Evolutionary conservation across 192 early-diverging fungal species (phyloP).

Genomic region (Gaertneriomyces semiglobifer): DNA sequence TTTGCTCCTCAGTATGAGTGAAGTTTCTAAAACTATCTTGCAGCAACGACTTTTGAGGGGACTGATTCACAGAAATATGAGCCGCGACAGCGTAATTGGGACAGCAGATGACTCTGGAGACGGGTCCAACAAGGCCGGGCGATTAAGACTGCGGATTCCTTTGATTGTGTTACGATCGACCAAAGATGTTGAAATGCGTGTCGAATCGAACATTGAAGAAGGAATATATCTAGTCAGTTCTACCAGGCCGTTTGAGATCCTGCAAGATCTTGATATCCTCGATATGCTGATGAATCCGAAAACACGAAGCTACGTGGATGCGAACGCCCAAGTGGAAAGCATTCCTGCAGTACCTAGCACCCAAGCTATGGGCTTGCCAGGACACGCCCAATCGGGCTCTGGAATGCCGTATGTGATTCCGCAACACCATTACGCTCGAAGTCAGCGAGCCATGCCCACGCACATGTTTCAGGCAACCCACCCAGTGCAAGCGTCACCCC

Average conservation of each 20-base stretch:
- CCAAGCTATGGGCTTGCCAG: background rate
- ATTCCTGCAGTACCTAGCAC: background rate
- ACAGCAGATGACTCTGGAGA: background rate
- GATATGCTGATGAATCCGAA: conserved; percentile 2
- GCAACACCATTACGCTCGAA: background rate
- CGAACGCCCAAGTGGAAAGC: background rate
- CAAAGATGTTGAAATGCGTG: conserved; percentile 5
- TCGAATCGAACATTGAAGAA: conserved; percentile 11
- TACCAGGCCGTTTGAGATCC: conserved; percentile 18
- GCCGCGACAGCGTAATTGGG: background rate
- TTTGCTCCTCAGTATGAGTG: background rate
- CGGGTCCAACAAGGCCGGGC: background rate
- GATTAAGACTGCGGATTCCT: conserved; percentile 11
- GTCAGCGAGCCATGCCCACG: no score
- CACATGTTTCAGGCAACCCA: no score
- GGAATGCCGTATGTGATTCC: background rate
- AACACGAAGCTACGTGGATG: background rate
- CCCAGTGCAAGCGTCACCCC: no score
- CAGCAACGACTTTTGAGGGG: conserved; percentile 22
- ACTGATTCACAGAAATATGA: conserved; percentile 12
- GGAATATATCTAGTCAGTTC: conserved; percentile 13
- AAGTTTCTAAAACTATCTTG: background rate
- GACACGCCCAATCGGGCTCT: background rate
- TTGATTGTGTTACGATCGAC: conserved; percentile 20
- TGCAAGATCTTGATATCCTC: conserved; percentile 20